Base-by-base conservation (phyloP, 768 basidiomycete genomes). In the Pseudohyphozyma bogoriensis region DNA sequence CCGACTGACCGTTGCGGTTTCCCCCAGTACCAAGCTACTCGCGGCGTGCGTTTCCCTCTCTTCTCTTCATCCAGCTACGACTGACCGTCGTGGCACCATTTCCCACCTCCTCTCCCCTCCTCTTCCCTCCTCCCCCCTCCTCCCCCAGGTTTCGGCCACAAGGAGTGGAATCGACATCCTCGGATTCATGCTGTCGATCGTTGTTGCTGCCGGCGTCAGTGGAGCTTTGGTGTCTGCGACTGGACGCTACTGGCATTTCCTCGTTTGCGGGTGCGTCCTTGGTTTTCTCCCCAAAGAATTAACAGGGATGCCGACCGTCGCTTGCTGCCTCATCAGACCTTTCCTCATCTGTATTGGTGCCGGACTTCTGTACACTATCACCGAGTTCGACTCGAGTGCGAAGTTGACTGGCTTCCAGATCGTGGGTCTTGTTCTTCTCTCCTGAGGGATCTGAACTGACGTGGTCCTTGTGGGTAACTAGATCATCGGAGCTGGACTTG, bases 401-500 rank as follows among this genome's bases (percentile, higher is more conserved):
- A 63, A 68, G n/a, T 35, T 76, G 7, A 73, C 71, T 62, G 76
- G 76, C 0, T 76, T 69, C 69, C 72, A 76, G 63, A 74, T 71
- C 29, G 55, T 62, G 44, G 31, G 60, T 24, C n/a, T n/a, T 3
- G 10, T 28, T 12, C 15, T 35, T 13, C 39, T n/a, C n/a, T n/a
- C n/a, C n/a, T n/a, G n/a, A n/a, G n/a, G n/a, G n/a, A n/a, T n/a
- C n/a, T n/a, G n/a, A n/a, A n/a, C n/a, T 40, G n/a, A 28, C 15
- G 7, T 20, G 5, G 36, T 18, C 22, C 22, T 22, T 12, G 12
- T 3, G 11, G 8, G 15, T 39, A n/a, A n/a, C n/a, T n/a, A 60
- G 59, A 63, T 79, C 18, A 51, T 77, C 32, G 77, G 75, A 22
- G 58, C 74, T 24, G 77, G 78, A 28, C 67, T 77, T 53, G 77